These are phyloP conservation scores for Geranium incanum DNA, from an alignment of 441 rosid genomes.

Conservation along the genomic window DNA sequence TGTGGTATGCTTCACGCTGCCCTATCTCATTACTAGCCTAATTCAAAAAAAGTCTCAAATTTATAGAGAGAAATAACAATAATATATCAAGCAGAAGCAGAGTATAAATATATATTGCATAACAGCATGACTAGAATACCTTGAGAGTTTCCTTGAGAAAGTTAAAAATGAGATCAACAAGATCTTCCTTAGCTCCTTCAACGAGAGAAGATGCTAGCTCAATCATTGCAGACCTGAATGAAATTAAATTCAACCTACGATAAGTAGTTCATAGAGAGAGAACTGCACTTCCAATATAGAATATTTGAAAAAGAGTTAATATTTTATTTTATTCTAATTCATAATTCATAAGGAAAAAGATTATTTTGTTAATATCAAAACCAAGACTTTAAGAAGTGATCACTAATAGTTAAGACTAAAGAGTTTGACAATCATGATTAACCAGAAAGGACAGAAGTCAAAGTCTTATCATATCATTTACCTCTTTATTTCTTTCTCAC, in stretches of 20 bases:
- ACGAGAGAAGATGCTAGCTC: slow-evolving; percentile 70
- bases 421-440: neutral
- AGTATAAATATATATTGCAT: neutral
- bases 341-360: no score
- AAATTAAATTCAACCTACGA: neutral
- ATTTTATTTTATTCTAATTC: no score
- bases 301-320: no score
- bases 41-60: slow-evolving; percentile 22
- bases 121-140: slow-evolving; percentile 31
- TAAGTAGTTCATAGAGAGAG: neutral
- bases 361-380: neutral
- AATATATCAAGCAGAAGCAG: neutral
- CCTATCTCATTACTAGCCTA: slow-evolving; percentile 46
- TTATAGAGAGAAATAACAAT: neutral
- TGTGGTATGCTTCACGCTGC: slow-evolving; percentile 59
- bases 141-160: slow-evolving; percentile 47
- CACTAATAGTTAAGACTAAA: neutral
- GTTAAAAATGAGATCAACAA: slow-evolving; percentile 53
- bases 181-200: slow-evolving; percentile 66
- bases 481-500: slow-evolving; percentile 47
- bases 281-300: neutral
- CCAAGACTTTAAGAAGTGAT: neutral
- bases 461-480: slow-evolving; percentile 19
- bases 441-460: neutral
- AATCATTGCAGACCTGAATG: slow-evolving; percentile 51